Conservation (phyloP, 495 filamentous ascomycete species). For the Emericellopsis terricola region DNA sequence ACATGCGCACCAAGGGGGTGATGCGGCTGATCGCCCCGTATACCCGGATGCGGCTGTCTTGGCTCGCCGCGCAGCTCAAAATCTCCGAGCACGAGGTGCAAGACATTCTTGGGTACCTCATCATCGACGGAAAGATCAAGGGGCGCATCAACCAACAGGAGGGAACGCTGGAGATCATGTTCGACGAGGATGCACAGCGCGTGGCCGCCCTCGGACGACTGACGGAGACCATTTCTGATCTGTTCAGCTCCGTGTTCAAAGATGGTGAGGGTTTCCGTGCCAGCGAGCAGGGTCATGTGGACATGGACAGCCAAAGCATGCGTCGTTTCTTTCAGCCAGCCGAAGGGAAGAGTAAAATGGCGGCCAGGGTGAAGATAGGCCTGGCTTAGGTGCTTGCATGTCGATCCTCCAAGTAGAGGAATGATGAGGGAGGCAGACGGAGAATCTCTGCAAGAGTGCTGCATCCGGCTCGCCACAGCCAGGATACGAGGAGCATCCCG, state of each 20-base stretch:
- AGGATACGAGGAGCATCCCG: no score
- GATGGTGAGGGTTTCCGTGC: slow-evolving; percentile 51
- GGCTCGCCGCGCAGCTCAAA: slow-evolving; percentile 71
- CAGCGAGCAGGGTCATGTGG: no score
- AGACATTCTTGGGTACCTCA: slow-evolving; percentile 84
- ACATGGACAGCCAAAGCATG: no score
- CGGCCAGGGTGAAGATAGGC: no score
- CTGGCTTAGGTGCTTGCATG: no score
- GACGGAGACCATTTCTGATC: slow-evolving; percentile 43
- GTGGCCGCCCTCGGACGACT: slow-evolving; percentile 56
- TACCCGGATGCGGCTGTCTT: slow-evolving; percentile 70
- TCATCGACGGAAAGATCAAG: slow-evolving; percentile 70
- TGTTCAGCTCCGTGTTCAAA: slow-evolving; percentile 48
- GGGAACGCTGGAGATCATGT: slow-evolving; percentile 68
- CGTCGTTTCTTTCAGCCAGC: no score
- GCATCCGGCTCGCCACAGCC: no score
- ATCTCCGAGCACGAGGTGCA: slow-evolving; percentile 74
- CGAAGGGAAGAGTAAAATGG: no score
- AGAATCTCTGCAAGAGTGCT: no score
- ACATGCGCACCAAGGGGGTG: slow-evolving; percentile 92
- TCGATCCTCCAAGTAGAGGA: no score
- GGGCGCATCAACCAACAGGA: slow-evolving; percentile 80
- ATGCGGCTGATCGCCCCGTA: slow-evolving; percentile 90
- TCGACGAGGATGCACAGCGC: slow-evolving; percentile 53
- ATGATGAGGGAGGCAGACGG: no score